phyloP scores from a whole-genome alignment of 306 rosid genomes.

The Pachyrhizus erosus region DNA sequence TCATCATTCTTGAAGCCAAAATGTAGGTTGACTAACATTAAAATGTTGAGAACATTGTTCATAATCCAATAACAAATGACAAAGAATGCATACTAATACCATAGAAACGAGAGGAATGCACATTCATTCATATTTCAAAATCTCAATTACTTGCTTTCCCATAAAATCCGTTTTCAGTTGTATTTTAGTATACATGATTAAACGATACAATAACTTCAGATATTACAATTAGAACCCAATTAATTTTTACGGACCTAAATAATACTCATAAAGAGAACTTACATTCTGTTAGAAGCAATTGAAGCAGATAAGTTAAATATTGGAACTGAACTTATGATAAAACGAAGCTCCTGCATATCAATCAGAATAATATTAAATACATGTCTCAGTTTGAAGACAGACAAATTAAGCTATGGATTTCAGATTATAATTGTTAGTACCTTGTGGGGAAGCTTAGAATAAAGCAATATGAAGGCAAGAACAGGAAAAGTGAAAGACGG shows the following conservation, averaged over 20 bases:
- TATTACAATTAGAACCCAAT: constrained; percentile 22
- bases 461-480: constrained; percentile 79
- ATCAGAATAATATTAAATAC: constrained; percentile 27
- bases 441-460: constrained; percentile 98
- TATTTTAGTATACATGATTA: neutral
- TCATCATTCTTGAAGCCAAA: neutral
- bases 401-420: constrained; percentile 1
- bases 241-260: neutral
- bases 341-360: constrained; percentile 91
- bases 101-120: neutral
- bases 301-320: constrained; percentile 93
- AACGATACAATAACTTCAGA: constrained; percentile 11
- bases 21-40: neutral
- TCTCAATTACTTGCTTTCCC: constrained; percentile 3
- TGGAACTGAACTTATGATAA: constrained; percentile 85
- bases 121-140: constrained; percentile 13
- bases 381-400: constrained; percentile 11
- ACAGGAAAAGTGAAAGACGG: constrained; percentile 65
- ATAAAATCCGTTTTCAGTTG: neutral
- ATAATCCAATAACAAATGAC: neutral
- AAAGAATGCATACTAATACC: neutral
- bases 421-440: constrained; percentile 46
- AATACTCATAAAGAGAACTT: constrained; percentile 37
- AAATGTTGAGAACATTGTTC: neutral
- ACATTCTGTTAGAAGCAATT: constrained; percentile 86